Conservation (phyloP, 2,329 filamentous ascomycete genomes). For the Lecanoromycetidae sp. region DNA sequence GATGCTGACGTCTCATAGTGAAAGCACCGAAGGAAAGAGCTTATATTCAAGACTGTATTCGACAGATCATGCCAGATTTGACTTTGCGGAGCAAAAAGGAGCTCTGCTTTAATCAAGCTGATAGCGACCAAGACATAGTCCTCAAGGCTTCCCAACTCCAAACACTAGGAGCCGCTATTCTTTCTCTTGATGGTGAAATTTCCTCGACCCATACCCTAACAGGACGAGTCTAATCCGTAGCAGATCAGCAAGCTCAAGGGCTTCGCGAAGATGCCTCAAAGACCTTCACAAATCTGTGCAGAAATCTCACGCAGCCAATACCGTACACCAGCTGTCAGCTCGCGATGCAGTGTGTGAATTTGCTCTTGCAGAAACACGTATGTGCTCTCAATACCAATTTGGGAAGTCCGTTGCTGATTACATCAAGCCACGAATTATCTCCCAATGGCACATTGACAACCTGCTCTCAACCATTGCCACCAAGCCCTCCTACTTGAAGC, state of each 20-base stretch:
- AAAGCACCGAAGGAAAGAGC: background rate
- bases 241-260: background rate
- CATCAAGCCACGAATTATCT: slow-evolving; percentile 28
- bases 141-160: background rate
- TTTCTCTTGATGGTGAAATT: background rate
- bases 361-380: slow-evolving; percentile 11
- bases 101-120: background rate
- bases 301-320: background rate
- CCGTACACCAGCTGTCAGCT: background rate
- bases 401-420: slow-evolving; percentile 19
- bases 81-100: background rate
- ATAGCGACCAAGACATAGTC: background rate
- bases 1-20: background rate
- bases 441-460: slow-evolving; percentile 35
- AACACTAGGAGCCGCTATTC: background rate
- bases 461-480: slow-evolving; percentile 29
- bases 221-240: background rate
- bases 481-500: background rate
- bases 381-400: background rate
- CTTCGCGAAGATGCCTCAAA: background rate
- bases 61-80: background rate
- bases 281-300: slow-evolving; percentile 1
- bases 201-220: background rate
- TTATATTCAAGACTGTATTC: background rate
- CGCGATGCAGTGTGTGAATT: slow-evolving; percentile 11